Evolutionary conservation across 2,329 filamentous ascomycete genomes (phyloP), one percentile per base, ranked within the genome.

Genomic region (Penicillium hesseltinei): DNA sequence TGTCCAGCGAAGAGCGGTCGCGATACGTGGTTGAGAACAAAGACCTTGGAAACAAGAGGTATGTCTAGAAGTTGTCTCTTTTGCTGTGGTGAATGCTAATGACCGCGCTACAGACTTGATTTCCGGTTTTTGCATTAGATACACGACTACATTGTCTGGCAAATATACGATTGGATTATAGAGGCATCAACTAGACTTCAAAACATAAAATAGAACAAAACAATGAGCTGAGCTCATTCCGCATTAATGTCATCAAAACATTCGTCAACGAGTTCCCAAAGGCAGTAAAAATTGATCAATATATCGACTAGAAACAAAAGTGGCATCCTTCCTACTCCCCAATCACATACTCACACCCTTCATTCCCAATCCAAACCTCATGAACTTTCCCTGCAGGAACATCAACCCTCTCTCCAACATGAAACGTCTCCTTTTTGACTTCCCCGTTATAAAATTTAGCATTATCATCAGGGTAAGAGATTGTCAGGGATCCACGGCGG

Each of bases 301-400:
- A 45, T 19, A 45, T 45, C 2, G 7, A 33, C 21, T n/a, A 11
- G 13, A n/a, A 3, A 21, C 1, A 35, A 21, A 25, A 5, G 3
- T 36, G 4, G 13, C 5, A 27, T 31, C 6, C 23, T 51, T 40
- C 25, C 40, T 66, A 83, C 65, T 85, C 82, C 25, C 83, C 83
- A 68, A 86, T 84, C 27, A 85, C 82, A 75, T 84, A 85, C 58
- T 83, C 83, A 70, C 84, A 86, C 1, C 84, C 84, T 40, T 81
- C 74, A 8, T 71, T 61, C 0, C 84, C 84, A 62, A 87, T 81
- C 83, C 84, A 86, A 1, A 87, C 84, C 70, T 87, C 83, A 66
- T 87, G 84, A 23, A 79, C 55, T 62, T 79, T 80, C 2, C 78
- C 75, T 0, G 82, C 82, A 25, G 82, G 81, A 0, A 87, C 84